Conservation (phyloP, 441 rosid species). For the Mallotus repandus region DNA sequence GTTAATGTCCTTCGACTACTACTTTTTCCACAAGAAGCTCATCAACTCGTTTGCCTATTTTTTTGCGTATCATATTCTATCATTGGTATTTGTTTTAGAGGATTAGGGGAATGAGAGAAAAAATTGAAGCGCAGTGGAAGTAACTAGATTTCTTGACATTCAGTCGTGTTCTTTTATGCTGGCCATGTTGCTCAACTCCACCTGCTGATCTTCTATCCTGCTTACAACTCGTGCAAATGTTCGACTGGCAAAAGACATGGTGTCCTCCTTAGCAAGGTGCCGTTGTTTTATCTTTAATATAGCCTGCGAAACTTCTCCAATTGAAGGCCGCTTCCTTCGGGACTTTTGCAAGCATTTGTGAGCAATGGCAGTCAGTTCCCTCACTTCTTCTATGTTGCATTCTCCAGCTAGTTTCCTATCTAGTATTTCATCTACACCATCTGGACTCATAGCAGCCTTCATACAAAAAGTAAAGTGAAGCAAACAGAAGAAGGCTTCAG, state of each 20-base stretch:
- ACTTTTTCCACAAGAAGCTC: neutral
- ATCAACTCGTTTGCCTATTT: constrained; percentile 2
- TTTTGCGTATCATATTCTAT: neutral
- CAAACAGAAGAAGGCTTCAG: neutral
- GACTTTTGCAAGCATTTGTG: constrained; percentile 74
- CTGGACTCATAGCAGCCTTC: constrained; percentile 88
- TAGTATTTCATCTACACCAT: constrained; percentile 84
- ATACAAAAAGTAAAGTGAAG: neutral
- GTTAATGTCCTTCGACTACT: neutral
- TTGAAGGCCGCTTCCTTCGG: constrained; percentile 79
- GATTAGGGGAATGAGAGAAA: neutral
- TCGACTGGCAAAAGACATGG: constrained; percentile 50
- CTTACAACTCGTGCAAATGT: constrained; percentile 59
- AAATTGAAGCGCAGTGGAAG: neutral
- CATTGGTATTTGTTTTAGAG: neutral
- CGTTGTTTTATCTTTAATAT: constrained; percentile 71
- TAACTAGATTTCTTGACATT: neutral
- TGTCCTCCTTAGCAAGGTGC: constrained; percentile 44
- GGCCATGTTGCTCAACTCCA: constrained; percentile 60
- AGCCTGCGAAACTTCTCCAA: constrained; percentile 75
- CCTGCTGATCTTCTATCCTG: constrained; percentile 69
- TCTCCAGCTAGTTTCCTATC: constrained; percentile 65
- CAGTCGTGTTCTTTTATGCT: constrained; percentile 45
- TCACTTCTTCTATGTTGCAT: constrained; percentile 63
- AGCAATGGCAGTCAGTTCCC: constrained; percentile 62